These are phyloP conservation scores for Phyllosticta citriasiana DNA, from an alignment of 2,329 filamentous ascomycete genomes.

Conservation along the genomic window DNA sequence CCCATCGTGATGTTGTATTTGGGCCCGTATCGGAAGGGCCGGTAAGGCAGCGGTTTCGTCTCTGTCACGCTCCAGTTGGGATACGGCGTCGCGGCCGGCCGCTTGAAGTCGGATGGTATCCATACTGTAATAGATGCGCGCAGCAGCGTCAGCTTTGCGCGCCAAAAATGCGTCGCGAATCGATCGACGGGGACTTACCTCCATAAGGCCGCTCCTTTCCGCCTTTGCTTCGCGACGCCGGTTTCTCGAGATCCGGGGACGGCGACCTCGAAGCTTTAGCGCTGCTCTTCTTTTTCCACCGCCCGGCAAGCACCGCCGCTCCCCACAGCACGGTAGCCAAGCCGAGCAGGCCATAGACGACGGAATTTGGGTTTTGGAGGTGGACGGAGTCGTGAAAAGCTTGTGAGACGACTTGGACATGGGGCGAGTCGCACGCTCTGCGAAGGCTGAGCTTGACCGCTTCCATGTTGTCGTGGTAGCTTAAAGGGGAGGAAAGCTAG, in stretches of 20 bases:
- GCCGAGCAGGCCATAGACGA: conserved; percentile 24
- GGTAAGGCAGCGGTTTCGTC: conserved; percentile 67
- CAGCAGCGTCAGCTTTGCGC: conserved; percentile 8
- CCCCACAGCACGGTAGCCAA: conserved; percentile 24
- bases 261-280: conserved; percentile 15
- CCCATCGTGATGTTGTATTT: conserved; percentile 72
- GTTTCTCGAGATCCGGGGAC: conserved; percentile 38
- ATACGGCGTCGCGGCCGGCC: conserved; percentile 52
- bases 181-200: conserved; percentile 26
- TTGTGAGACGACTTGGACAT: not conserved
- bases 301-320: conserved; percentile 17
- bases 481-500: not conserved
- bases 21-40: conserved; percentile 68
- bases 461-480: conserved; percentile 10
- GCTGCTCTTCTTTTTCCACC: conserved; percentile 17
- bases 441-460: conserved; percentile 15
- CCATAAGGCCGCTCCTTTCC: conserved; percentile 33
- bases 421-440: conserved; percentile 4
- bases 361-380: conserved; percentile 14
- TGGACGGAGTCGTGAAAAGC: conserved; percentile 1
- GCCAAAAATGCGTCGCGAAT: not conserved
- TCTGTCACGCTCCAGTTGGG: conserved; percentile 56
- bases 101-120: conserved; percentile 47
- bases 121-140: conserved; percentile 35
- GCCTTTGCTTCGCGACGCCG: conserved; percentile 20